Evolutionary conservation across 1,139 yeast species (phyloP), one percentile per base, ranked within the genome.

Genomic region (Pichia terricola): DNA sequence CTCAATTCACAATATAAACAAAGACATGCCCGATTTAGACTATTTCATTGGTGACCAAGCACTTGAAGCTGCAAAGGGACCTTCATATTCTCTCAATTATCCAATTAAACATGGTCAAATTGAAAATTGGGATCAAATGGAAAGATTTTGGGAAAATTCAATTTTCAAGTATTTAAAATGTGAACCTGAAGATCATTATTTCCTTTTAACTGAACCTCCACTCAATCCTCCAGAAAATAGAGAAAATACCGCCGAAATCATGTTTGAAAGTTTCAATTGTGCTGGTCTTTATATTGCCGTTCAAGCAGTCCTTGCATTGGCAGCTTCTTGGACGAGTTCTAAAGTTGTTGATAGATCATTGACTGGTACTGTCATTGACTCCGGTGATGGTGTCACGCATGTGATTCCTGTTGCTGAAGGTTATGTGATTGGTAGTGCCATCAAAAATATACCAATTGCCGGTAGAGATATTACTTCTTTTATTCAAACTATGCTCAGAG

Each of bases 121-220:
- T 53, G 98, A 91, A 64, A 88, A 91, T 63, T 91, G 99, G 99
- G 98, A 94, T 67, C 96, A 91, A 62, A 91, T 91, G 99, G 99
- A 91, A 65, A 75, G 98, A 61, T 89, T 88, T 65, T 91, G 99
- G 99, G 97, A 91, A 62, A 85, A 85, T 59, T 86, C 96, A 38
- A 89, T 91, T 59, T 91, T 91, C 71, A 89, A 91, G 67, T 91
- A 91, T 63, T 74, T 91, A 58, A 79, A 96, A 65, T 88, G 97
- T 63, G 98, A 91, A 65, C 99, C 99, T 6, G 99, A 91, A 64
- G 99, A 91, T 65, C 99, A 91, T 60, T 87, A 87, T 64, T 91
- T 91, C 65, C 71, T 91, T 50, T 69, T 91, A 55, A 91, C 99
- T 42, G 99, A 91, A 67, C 99, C 99, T 16, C 99, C 99, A 31